Conservation (phyloP, 192 early-diverging fungal genomes). For the Umbelopsis isabellina region DNA sequence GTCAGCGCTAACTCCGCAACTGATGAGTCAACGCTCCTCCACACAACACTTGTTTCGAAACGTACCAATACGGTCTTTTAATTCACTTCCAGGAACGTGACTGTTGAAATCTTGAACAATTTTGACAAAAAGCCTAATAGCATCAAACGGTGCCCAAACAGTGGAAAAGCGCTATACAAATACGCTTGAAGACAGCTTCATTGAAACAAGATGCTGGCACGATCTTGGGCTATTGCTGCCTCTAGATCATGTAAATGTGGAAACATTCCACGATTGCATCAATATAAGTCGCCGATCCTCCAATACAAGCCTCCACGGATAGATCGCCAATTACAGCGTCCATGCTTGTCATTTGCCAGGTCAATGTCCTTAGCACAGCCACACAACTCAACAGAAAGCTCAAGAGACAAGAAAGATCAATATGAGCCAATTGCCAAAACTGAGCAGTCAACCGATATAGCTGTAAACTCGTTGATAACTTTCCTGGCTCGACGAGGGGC, state of each 20-base stretch:
- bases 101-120: neutral
- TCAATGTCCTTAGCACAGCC: too few relatives aligned
- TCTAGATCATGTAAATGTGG: constrained; percentile 10
- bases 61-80: neutral
- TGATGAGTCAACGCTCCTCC: constrained; percentile 9
- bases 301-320: neutral
- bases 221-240: constrained; percentile 13
- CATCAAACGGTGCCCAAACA: neutral
- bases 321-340: too few relatives aligned
- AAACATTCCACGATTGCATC: neutral
- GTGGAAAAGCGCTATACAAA: neutral
- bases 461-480: neutral
- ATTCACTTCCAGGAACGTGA: neutral
- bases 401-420: neutral
- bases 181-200: neutral
- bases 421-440: neutral
- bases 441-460: too few relatives aligned
- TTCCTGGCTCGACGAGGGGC: neutral
- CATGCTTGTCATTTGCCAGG: too few relatives aligned
- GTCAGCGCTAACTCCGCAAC: neutral
- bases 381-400: too few relatives aligned
- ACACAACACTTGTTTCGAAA: neutral
- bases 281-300: neutral
- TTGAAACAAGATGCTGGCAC: constrained; percentile 10
- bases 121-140: neutral